Evolutionary conservation across 352 stramenopile species (phyloP).

Genomic region (Phytophthora pini): DNA sequence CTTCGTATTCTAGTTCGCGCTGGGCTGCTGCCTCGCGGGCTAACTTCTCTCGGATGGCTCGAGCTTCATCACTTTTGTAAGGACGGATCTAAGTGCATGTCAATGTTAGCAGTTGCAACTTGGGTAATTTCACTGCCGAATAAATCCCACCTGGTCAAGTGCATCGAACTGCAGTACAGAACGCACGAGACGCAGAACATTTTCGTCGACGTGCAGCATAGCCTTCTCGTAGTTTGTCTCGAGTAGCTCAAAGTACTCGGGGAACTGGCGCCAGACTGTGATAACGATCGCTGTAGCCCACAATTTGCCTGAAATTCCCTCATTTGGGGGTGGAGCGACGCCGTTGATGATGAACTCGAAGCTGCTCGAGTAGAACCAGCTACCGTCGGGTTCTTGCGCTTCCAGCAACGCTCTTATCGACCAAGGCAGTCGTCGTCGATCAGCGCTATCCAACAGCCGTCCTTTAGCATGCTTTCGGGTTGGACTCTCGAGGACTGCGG

Average conservation of each 20-base stretch:
- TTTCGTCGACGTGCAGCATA: conserved; percentile 69
- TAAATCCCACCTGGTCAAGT: conserved; percentile 37
- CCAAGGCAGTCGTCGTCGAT: conserved; percentile 40
- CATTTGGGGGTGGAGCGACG: conserved; percentile 43
- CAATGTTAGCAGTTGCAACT: no score
- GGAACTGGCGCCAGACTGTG: conserved; percentile 60
- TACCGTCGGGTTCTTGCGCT: conserved; percentile 67
- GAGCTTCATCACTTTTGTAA: conserved; percentile 62
- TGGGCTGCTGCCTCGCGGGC: conserved; percentile 52
- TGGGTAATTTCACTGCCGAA: no score
- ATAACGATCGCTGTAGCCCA: conserved; percentile 71
- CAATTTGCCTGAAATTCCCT: conserved; percentile 56
- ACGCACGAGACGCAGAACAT: conserved; percentile 52
- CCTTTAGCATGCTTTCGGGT: conserved; percentile 29
- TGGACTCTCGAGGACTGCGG: neutral
- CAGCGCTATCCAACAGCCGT: conserved; percentile 34
- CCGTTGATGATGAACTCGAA: conserved; percentile 66
- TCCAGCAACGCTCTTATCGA: conserved; percentile 51
- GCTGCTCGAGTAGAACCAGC: conserved; percentile 62
- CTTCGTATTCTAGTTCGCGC: conserved; percentile 50
- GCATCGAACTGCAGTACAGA: conserved; percentile 48
- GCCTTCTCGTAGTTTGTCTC: conserved; percentile 62
- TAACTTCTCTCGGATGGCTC: conserved; percentile 51
- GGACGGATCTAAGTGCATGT: conserved; percentile 50
- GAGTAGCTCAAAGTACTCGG: conserved; percentile 67